Evolutionary conservation across 140 eudicot species (phyloP), one percentile per base, ranked within the genome.

Genomic region (Senecio squalidus): DNA sequence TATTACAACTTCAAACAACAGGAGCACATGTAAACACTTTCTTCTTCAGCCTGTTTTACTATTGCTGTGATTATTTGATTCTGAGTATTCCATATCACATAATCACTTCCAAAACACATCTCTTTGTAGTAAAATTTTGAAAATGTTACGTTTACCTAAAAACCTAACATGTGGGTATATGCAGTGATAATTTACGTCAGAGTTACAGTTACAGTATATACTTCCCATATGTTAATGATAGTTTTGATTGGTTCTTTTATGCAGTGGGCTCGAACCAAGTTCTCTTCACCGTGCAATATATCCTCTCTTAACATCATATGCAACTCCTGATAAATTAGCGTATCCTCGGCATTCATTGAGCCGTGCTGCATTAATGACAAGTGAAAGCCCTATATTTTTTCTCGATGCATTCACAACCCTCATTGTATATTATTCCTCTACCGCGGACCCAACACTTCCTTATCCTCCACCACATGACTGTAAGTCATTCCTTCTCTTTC

Each of bases 401-500:
- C 93, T 92, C 13, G 98, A 92, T 66, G 98, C 96, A 15, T 87
- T 92, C 73, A 92, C 96, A 14, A 79, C 82, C 22, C 86, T 92
- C 57, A 79, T 92, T 70, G 98, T 92, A 59, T 92, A 79, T 54
- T 92, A 92, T 45, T 87, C 98, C 27, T 84, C 98, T 45, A 79
- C 96, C 33, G 98, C 96, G 10, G 93, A 87, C 63, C 86, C 96
- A 25, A 34, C 96, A 15, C 85, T 92, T 38, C 98, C 96, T 58
- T 92, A 77, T 62, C 98, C 96, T 60, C 98, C 98, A 22, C 98
- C 98, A 26, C 96, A 92, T 55, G 93, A 92, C 71, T 92, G 98
- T 92, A 82, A 92, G 98, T 68, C 33, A 1, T 25, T 61, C n/a
- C n/a, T n/a, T n/a, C n/a, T n/a, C n/a, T n/a, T n/a, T n/a, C n/a